Evolutionary conservation across 202 grass and related monocot species (phyloP).

Genomic region (Panicum virgatum): DNA sequence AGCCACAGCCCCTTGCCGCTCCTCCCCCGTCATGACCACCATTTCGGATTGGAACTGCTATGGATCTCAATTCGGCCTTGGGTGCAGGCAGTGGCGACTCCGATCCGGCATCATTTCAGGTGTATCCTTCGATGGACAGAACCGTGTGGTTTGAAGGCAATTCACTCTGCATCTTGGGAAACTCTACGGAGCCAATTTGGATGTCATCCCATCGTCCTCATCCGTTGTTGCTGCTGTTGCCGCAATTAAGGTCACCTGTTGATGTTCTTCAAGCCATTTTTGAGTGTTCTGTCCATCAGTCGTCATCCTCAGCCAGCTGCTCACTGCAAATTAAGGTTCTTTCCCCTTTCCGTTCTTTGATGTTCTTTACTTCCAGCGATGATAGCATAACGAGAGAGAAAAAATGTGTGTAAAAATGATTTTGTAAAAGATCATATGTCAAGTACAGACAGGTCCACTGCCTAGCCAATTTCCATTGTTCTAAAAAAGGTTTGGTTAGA

Average conservation of each 20-base stretch:
- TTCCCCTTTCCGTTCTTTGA: conserved; percentile 4
- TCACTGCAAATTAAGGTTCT: conserved; percentile 6
- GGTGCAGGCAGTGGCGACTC: neutral
- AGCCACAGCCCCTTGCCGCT: conserved; percentile 27
- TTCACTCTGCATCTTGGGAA: neutral
- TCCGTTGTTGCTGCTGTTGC: neutral
- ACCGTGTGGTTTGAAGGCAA: neutral
- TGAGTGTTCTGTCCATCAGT: neutral
- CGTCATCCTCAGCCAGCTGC: neutral
- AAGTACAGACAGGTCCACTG: conserved; percentile 13
- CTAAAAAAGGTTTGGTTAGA: neutral
- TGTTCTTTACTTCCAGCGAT: conserved; percentile 32
- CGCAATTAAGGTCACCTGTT: neutral
- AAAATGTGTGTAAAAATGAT: conserved; percentile 37
- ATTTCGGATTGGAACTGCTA: neutral
- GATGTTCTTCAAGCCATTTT: conserved; percentile 14
- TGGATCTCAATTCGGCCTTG: conserved; percentile 11
- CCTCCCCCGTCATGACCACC: conserved; percentile 1
- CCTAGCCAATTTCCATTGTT: neutral
- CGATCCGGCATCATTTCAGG: neutral
- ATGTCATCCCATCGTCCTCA: neutral
- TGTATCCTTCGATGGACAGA: neutral
- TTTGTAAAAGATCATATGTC: conserved; percentile 29
- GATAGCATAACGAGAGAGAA: conserved; percentile 22
- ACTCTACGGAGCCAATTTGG: neutral